phyloP scores from a whole-genome alignment of 2,329 filamentous ascomycete genomes.

The Dendrostoma leiphaemia region DNA sequence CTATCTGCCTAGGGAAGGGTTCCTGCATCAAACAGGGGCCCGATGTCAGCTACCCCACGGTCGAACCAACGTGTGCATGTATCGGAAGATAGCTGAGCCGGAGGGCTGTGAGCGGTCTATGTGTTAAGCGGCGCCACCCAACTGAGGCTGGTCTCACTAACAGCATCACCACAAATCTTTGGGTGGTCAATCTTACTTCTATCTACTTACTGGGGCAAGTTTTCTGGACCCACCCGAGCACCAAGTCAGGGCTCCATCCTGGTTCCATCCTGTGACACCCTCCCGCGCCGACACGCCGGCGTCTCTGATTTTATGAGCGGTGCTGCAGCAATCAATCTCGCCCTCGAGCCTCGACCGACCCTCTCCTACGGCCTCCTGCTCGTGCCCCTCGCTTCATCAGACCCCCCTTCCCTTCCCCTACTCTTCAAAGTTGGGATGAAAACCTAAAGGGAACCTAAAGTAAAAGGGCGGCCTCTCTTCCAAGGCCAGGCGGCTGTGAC shows the following conservation, averaged over 20 bases:
- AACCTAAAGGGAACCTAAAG: too few species aligned
- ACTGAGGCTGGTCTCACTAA: too few species aligned
- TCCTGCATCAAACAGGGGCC: slow-evolving; percentile 15
- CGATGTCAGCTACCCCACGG: not conserved
- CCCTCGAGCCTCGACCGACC: too few species aligned
- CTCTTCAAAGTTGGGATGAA: slow-evolving; percentile 11
- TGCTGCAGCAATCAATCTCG: not conserved
- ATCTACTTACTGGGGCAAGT: too few species aligned
- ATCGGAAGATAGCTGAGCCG: not conserved
- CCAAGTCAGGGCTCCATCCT: not conserved
- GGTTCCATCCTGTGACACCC: slow-evolving; percentile 1
- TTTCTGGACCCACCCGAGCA: too few species aligned
- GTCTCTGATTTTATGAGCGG: not conserved
- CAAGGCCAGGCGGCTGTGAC: not conserved
- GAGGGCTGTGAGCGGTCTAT: too few species aligned
- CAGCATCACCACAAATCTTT: too few species aligned
- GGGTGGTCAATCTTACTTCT: too few species aligned
- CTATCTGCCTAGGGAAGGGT: slow-evolving; percentile 12
- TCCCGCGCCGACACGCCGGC: not conserved
- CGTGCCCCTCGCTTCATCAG: too few species aligned
- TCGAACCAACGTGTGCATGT: not conserved
- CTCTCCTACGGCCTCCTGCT: too few species aligned
- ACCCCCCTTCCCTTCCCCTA: too few species aligned
- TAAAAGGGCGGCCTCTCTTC: slow-evolving; percentile 6
- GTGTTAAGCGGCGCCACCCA: too few species aligned